A percentile compares a stretch with the other conserved stretches of the same genome.
Evolutionary conservation across 164 flowering plant species (phyloP).

Genomic region (Vitis cinerea): DNA sequence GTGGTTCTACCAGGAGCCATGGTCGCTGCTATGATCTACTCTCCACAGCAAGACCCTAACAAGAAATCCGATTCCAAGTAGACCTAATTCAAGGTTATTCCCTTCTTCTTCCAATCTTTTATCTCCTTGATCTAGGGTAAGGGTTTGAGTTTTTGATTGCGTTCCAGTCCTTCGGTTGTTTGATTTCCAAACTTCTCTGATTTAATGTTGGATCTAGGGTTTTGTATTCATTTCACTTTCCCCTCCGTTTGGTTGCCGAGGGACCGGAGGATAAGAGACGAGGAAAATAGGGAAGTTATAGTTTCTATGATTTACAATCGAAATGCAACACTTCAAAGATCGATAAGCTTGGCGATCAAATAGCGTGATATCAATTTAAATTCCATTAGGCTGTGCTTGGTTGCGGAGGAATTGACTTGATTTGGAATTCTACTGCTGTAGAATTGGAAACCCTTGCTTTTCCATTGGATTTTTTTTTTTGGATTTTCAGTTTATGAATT

Average conservation of each 20-base stretch:
- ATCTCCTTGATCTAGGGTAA: background rate
- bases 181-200: background rate
- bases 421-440: too few relatives aligned
- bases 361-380: too few relatives aligned
- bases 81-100: background rate
- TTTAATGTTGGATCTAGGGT: background rate
- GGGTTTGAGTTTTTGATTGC: background rate
- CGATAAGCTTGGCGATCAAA: too few relatives aligned
- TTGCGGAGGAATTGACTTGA: too few relatives aligned
- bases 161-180: background rate
- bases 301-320: too few relatives aligned
- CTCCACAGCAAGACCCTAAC: conserved; percentile 27
- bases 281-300: too few relatives aligned
- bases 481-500: too few relatives aligned
- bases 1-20: conserved; percentile 41
- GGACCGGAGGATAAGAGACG: background rate
- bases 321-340: too few relatives aligned
- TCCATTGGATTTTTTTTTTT: too few relatives aligned
- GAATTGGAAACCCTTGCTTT: too few relatives aligned
- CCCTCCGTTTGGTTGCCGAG: background rate
- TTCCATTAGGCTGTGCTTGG: too few relatives aligned
- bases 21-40: conserved; percentile 37
- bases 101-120: background rate
- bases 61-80: conserved; percentile 19
- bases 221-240: background rate